A percentile compares a stretch with the other conserved stretches of the same genome.
Conservation (phyloP, 1,139 yeast genomes). For the Hansenula sp. region DNA sequence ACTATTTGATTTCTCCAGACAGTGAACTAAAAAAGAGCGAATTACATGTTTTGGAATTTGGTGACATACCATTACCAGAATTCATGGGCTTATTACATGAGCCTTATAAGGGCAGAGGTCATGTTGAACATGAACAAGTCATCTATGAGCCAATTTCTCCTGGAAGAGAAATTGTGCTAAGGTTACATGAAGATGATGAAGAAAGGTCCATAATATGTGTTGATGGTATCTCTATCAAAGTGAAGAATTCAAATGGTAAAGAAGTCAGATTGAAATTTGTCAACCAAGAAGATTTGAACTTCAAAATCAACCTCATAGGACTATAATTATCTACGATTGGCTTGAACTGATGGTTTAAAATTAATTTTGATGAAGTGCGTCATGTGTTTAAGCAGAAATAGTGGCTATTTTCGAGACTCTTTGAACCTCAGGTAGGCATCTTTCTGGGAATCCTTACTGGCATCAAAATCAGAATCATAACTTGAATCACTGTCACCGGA, state of each 20-base stretch:
- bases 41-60: conserved; percentile 55
- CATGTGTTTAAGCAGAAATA: too few relatives aligned
- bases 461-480: conserved; percentile 6
- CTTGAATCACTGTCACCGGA: conserved; percentile 1
- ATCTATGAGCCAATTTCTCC: conserved; percentile 34
- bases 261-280: conserved; percentile 4
- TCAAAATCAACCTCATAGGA: conserved; percentile 4
- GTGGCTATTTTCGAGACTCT: conserved; percentile 16
- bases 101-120: conserved; percentile 58
- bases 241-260: conserved; percentile 9
- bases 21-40: conserved; percentile 49
- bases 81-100: conserved; percentile 55
- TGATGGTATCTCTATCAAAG: conserved; percentile 10
- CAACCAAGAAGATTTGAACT: background rate
- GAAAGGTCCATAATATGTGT: conserved; percentile 8
- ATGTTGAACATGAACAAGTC: conserved; percentile 42
- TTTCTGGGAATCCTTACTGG: background rate
- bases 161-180: conserved; percentile 29
- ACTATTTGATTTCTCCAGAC: conserved; percentile 69
- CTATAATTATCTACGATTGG: background rate
- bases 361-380: conserved; percentile 14
- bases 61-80: conserved; percentile 31
- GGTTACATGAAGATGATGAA: conserved; percentile 14
- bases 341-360: conserved; percentile 1
- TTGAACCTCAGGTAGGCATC: conserved; percentile 4